Base-by-base conservation (phyloP, 805 yeast species). In the Saccharomyces jurei region DNA sequence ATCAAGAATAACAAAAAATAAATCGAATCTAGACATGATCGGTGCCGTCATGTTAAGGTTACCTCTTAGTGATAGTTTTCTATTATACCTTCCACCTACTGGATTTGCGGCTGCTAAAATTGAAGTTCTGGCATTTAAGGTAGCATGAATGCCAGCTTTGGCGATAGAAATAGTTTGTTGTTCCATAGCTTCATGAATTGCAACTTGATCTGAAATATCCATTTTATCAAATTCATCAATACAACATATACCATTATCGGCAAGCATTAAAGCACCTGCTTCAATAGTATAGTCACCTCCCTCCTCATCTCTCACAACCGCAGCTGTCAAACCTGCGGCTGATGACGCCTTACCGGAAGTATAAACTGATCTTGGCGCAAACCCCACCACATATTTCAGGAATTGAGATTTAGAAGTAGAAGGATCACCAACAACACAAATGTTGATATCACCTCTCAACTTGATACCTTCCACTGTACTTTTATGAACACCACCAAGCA, bases 131-230 rank as follows among this genome's bases (percentile, higher is more conserved):
- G 99, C 99, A 70, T 94, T 94, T 64, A 94, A 76, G 0, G 99
- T 94, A 1, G 99, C 98, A 67, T 94, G 97, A 59, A 94, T 94
- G 66, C 99, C 99, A 0, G 99, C 99, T 70, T 94, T 94, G 10
- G 99, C 97, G 65, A 94, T 94, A 14, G 97, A 91, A 61, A 94
- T 94, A 0, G 99, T 94, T 72, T 94, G 99, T 74, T 94, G 99
- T 78, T 94, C 99, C 99, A 94, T 94, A 26, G 98, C 99, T 75
- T 94, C 99, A 74, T 94, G 99, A 74, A 94, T 92, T 2, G 98
- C 98, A 53, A 94, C 98, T 73, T 94, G 98, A 72, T 94, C 98
- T 1, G 84, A 73, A 47, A 91, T 71, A 71, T 92, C 97, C 99
- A 94, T 94, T 75, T 94, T 94, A 69, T 94, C 99, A 64, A 94